Evolutionary conservation across 2,329 filamentous ascomycete species (phyloP), one percentile per base, ranked within the genome.

Genomic region (Endothia cerciana): DNA sequence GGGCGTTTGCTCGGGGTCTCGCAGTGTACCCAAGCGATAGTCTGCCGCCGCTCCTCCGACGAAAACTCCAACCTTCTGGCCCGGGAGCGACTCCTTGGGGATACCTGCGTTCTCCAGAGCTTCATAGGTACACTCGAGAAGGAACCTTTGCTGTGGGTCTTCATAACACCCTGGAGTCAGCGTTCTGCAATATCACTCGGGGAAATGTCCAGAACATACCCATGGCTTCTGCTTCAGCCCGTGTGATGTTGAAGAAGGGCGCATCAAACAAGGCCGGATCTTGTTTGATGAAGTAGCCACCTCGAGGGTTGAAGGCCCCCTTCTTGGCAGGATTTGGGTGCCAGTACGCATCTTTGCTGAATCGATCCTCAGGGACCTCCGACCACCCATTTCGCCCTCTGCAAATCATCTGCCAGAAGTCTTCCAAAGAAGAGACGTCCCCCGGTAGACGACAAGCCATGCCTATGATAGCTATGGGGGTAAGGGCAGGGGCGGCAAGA

Each of bases 181-280:
- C n/a, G 7, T 22, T 13, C n/a, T 22, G 43, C n/a, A 10, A 47
- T n/a, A 47, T 22, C 2, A 47, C 22, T 10, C n/a, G 3, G n/a
- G 17, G 43, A 28, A 40, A 38, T 58, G 28, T 1, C 8, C 3
- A n/a, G 15, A 55, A 66, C 72, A 40, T 62, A 74, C 73, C 75
- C 75, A 79, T 78, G 0, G 73, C 69, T 61, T 74, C 70, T 49
- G 76, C 77, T 60, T 79, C 77, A 19, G 72, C 69, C 47, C 73
- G 71, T 2, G 76, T 76, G 22, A 79, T 77, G 41, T 77, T 73
- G 70, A 77, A 78, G 60, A 78, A 79, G 3, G 70, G 69, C 36
- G 73, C 75, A 65, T 78, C 73, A 64, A 75, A 76, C 57, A 70
- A 64, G 10, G 70, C 67, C 3, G 72, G 62, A 45, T 78, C 74